A percentile compares a stretch with the other conserved stretches of the same genome.
Conservation (phyloP, 164 flowering plant species). For the Magnolia officinalis region DNA sequence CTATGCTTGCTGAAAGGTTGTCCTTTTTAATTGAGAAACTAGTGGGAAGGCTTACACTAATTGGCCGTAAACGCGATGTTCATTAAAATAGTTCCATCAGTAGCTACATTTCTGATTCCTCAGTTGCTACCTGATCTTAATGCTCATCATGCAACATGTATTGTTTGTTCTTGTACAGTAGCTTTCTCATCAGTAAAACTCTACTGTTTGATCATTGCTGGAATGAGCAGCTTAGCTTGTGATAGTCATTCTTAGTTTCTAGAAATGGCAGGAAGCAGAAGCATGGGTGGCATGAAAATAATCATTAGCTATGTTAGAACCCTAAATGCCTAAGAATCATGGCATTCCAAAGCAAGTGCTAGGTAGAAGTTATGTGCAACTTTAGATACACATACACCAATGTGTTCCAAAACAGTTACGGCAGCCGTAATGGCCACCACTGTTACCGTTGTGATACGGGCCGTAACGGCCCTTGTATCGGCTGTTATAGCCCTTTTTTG, state of each 20-base stretch:
- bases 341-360: background rate
- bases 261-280: background rate
- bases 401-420: background rate
- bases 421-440: no score
- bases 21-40: background rate
- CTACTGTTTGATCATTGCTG: no score
- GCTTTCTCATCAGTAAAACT: no score
- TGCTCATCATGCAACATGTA: background rate
- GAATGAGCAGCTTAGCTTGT: no score
- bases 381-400: background rate
- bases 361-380: background rate
- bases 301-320: background rate
- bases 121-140: background rate
- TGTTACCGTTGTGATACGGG: no score
- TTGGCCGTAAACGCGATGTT: background rate
- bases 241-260: background rate
- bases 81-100: background rate
- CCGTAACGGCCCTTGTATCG: no score
- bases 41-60: background rate
- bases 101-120: background rate
- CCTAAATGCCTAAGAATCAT: background rate
- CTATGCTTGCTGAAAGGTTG: background rate
- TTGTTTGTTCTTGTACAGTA: background rate
- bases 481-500: no score
- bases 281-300: background rate